A percentile compares a stretch with the other conserved stretches of the same genome.
Evolutionary conservation across 805 yeast species (phyloP).

Genomic region (Ogataea henricii): DNA sequence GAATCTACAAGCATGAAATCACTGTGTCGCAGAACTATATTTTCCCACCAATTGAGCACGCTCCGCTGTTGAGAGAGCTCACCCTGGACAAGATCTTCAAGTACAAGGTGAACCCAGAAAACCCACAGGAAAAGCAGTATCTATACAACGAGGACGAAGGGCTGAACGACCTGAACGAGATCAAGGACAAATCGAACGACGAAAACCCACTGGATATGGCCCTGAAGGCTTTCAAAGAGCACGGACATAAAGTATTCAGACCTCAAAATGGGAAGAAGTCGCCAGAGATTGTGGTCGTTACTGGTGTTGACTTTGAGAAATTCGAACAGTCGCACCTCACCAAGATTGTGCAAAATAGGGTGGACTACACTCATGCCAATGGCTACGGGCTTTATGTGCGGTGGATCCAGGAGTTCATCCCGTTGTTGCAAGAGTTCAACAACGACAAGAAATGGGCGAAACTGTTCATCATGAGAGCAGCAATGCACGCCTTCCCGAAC

Average conservation of each 20-base stretch:
- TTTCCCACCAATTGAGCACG: constrained; percentile 76
- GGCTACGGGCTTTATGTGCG: constrained; percentile 82
- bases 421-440: constrained; percentile 50
- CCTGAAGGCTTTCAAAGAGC: constrained; percentile 61
- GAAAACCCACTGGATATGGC: constrained; percentile 49
- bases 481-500: constrained; percentile 90
- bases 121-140: constrained; percentile 36
- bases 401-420: constrained; percentile 82
- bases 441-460: constrained; percentile 62
- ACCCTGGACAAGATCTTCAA: constrained; percentile 54
- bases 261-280: constrained; percentile 37
- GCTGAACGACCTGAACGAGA: constrained; percentile 40
- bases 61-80: constrained; percentile 58
- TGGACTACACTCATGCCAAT: constrained; percentile 82
- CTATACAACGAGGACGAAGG: constrained; percentile 48
- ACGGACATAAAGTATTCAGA: constrained; percentile 58
- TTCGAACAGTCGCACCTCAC: constrained; percentile 61
- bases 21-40: constrained; percentile 55
- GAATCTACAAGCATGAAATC: constrained; percentile 46
- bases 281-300: constrained; percentile 75
- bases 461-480: constrained; percentile 69
- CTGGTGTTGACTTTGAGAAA: constrained; percentile 74
- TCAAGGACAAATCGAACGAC: constrained; percentile 48
- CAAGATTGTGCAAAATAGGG: constrained; percentile 78
- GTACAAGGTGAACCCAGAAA: constrained; percentile 46